Evolutionary conservation across 31 red algal genomes (phyloP).

Genomic region (Asparagopsis taxiformis): DNA sequence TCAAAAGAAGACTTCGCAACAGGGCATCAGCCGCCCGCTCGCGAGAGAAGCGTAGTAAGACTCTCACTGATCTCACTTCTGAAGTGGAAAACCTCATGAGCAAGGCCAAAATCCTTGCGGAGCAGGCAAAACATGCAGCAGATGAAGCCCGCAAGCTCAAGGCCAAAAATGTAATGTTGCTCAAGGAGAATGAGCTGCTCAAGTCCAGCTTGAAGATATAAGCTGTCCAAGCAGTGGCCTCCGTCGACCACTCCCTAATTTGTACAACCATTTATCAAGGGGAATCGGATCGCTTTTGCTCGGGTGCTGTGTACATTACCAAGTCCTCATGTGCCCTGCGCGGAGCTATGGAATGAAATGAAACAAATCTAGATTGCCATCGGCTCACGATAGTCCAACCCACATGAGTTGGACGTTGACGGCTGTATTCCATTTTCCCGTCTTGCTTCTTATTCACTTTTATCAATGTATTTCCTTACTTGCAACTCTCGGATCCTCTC

Average conservation of each 20-base stretch:
- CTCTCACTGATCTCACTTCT: slow-evolving; percentile 21
- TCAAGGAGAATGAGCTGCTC: slow-evolving; percentile 52
- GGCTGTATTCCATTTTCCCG: too few species aligned
- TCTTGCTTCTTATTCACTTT: background rate
- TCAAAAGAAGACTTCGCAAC: slow-evolving; percentile 79
- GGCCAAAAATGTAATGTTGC: slow-evolving; percentile 37
- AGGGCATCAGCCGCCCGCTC: slow-evolving; percentile 58
- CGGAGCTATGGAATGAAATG: too few species aligned
- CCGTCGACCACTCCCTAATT: background rate
- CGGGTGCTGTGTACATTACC: background rate
- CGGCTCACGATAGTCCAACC: too few species aligned
- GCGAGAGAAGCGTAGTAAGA: slow-evolving; percentile 36
- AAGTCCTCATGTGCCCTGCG: background rate
- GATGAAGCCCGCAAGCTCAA: slow-evolving; percentile 29
- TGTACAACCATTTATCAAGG: background rate
- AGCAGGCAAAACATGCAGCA: slow-evolving; percentile 31
- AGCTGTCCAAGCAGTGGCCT: background rate
- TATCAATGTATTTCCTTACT: background rate
- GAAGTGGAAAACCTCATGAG: slow-evolving; percentile 56
- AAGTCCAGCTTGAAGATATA: slow-evolving; percentile 49
- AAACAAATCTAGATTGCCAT: too few species aligned
- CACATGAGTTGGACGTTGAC: too few species aligned
- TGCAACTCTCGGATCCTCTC: background rate
- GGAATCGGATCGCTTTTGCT: background rate
- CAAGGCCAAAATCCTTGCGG: slow-evolving; percentile 13